These are phyloP conservation scores for Ganoderma leucocontextum DNA, from an alignment of 1,284 basidiomycete genomes.

Conservation along the genomic window DNA sequence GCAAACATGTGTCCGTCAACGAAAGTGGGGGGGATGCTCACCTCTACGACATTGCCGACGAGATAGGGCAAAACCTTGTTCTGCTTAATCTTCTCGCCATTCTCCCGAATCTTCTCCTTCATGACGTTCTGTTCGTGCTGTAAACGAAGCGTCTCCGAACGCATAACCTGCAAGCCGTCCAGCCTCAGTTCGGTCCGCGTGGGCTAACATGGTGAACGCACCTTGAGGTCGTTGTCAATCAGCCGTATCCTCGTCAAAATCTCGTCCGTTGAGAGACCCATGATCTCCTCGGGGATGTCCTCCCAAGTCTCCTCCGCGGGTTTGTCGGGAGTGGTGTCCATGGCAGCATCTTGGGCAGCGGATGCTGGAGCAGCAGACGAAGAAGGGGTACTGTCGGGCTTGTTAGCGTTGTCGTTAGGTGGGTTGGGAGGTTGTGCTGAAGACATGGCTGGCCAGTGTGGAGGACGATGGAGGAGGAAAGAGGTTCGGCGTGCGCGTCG, in stretches of 20 bases:
- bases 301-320: conserved; percentile 81
- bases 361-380: conserved; percentile 46
- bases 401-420: conserved; percentile 57
- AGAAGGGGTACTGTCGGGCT: conserved; percentile 51
- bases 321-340: conserved; percentile 78
- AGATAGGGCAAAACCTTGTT: conserved; percentile 99
- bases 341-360: conserved; percentile 52
- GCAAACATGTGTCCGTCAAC: neutral
- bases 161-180: conserved; percentile 80
- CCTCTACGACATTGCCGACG: conserved; percentile 97
- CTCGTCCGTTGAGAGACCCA: conserved; percentile 79
- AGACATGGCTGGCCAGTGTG: conserved; percentile 57
- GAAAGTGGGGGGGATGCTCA: conserved; percentile 44
- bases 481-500: conserved; percentile 16
- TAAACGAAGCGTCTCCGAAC: conserved; percentile 90
- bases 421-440: conserved; percentile 65
- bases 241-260: conserved; percentile 87
- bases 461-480: conserved; percentile 22
- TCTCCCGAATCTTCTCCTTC: conserved; percentile 99
- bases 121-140: conserved; percentile 95
- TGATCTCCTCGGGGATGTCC: conserved; percentile 85
- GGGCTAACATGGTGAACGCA: conserved; percentile 40
- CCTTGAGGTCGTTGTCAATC: conserved; percentile 96
- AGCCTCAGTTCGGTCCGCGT: neutral
- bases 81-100: conserved; percentile 98